Base-by-base conservation (phyloP, 257 asterid genomes). In the Rubia yunnanensis region DNA sequence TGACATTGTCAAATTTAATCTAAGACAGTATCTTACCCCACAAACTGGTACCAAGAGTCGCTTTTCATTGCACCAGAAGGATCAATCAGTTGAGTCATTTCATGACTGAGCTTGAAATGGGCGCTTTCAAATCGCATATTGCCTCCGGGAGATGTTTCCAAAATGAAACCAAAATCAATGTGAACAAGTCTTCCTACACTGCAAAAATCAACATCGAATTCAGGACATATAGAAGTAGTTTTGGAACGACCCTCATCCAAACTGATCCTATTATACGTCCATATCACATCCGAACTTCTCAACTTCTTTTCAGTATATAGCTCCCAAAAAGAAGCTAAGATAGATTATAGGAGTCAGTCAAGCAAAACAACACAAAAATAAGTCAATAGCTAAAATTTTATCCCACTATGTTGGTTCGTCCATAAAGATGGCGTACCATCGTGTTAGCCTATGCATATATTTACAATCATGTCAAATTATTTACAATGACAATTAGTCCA, bases 41-140 rank as follows among this genome's bases (percentile, higher is more conserved):
- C 96, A 50, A 90, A 94, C 65, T 72, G 92, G 85, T 78, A 66
- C 96, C 97, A 94, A 14, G 95, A 84, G 69, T 94, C 99, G 46
- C 99, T 85, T 77, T 90, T 94, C 99, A 90, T 94, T 70, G 88
- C 84, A 60, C 96, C 96, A 17, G 99, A 88, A 15, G 99, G 99
- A 75, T 94, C 99, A 14, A 94, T 89, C 76, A 94, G 65, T 66
- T 94, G 99, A 65, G 99, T 94, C 99, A 94, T 94, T 80, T 94
- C 99, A 39, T 94, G 99, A 71, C 99, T 94, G 69, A 94, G 82
- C 74, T 94, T 94, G 85, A 94, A 94, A 81, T 94, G 97, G 69
- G 99, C 99, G 48, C 97, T 94, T 74, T 94, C 97, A 36, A 90
- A 94, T 61, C 97, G 86, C 99, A 94, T 90, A 72, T 94, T 94